Evolutionary conservation across 2,329 filamentous ascomycete species (phyloP).

Genomic region (Ceratocystis colombiana): DNA sequence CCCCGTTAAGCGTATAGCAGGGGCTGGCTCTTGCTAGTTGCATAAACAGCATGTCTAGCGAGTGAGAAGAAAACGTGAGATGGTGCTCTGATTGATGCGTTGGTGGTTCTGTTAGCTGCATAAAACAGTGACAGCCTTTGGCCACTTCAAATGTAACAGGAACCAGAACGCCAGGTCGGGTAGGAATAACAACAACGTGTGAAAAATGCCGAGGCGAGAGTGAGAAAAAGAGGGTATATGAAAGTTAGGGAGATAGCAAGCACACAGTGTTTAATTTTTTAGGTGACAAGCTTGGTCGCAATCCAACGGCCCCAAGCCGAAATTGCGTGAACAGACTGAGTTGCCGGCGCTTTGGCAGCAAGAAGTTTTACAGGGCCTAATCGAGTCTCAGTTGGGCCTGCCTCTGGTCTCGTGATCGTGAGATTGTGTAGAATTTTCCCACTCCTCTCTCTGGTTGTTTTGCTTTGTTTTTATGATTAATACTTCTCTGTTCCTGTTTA

Average conservation of each 20-base stretch:
- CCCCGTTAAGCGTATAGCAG: background rate
- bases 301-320: background rate
- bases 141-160: slow-evolving; percentile 3
- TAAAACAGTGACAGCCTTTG: slow-evolving; percentile 1
- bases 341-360: background rate
- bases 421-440: background rate
- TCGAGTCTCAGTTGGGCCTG: background rate
- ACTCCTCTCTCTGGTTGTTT: background rate
- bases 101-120: background rate
- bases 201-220: background rate
- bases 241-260: background rate
- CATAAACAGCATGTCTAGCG: slow-evolving; percentile 1
- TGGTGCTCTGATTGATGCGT: background rate
- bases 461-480: background rate
- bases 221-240: background rate
- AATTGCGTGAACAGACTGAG: background rate
- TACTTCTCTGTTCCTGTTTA: too few species aligned
- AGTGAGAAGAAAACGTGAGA: too few species aligned
- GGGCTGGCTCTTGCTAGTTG: background rate
- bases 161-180: background rate
- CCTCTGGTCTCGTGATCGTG: background rate
- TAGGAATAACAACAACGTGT: background rate
- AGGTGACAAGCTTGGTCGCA: background rate
- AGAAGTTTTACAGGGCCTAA: slow-evolving; percentile 6
- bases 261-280: background rate